phyloP scores from a whole-genome alignment of 768 basidiomycete species.

The Boletus subcaerulescens region DNA sequence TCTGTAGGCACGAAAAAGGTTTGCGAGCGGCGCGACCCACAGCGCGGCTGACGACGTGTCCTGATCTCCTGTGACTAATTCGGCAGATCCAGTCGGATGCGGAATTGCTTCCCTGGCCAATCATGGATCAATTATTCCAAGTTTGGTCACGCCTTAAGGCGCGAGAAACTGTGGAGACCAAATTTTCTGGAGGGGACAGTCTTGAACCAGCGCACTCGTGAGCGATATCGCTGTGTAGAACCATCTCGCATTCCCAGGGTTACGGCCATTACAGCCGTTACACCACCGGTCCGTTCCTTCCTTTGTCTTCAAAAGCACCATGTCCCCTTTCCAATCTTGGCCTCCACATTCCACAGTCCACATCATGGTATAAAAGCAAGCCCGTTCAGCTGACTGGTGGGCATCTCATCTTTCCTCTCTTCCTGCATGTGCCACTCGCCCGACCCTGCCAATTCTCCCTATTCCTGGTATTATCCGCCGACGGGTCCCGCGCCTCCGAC shows the following conservation, averaged over 20 bases:
- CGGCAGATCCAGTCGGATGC: conserved; percentile 83
- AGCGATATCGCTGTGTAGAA: conserved; percentile 51
- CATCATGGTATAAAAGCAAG: conserved; percentile 9
- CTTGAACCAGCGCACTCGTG: conserved; percentile 90
- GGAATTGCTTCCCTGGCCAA: conserved; percentile 91
- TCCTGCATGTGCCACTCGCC: background rate
- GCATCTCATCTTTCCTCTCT: background rate
- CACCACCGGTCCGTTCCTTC: conserved; percentile 39
- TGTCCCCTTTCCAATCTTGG: too few relatives aligned
- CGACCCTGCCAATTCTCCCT: background rate
- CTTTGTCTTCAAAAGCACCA: background rate
- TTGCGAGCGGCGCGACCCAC: conserved; percentile 71
- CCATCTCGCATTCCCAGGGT: conserved; percentile 80
- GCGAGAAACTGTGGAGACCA: conserved; percentile 71
- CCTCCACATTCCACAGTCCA: background rate
- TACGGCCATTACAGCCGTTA: conserved; percentile 81
- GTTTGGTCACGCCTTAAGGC: conserved; percentile 59
- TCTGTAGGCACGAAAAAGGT: too few relatives aligned
- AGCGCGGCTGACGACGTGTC: conserved; percentile 82
- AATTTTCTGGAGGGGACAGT: conserved; percentile 94
- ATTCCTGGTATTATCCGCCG: background rate
- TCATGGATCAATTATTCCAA: conserved; percentile 85
- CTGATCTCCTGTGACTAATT: conserved; percentile 93
- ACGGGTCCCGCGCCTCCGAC: conserved; percentile 3
- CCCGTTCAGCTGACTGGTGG: background rate